Base-by-base conservation (phyloP, 352 stramenopile species). In the Phytophthora sansomeana region DNA sequence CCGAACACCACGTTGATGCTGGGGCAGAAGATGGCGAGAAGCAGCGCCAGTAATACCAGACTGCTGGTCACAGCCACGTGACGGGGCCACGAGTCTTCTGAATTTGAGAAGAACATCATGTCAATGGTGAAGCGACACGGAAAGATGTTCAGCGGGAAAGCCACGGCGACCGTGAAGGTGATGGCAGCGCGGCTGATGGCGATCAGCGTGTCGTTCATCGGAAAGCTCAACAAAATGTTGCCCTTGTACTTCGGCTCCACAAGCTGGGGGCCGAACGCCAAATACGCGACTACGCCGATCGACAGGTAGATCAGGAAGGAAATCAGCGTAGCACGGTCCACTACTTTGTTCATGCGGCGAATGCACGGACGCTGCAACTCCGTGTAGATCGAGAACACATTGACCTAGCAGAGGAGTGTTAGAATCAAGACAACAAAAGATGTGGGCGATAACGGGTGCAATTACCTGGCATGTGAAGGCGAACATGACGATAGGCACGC, bases 331-430 rank as follows among this genome's bases (percentile, higher is more conserved):
- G 87, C 87, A 30, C 85, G 83, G 58, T 95, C 87, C 6, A 95
- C 87, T 29, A 95, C 85, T 63, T 95, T 95, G 74, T 93, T 93
- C 87, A 95, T 95, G 42, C 87, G 87, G 19, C 87, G 87, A 57
- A 95, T 93, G 67, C 85, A 93, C 43, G 87, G 87, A 1, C 87
- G 85, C 63, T 95, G 87, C 13, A 95, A 77, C 57, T 95, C 87
- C n/a, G 87, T 95, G 63, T 93, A 95, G 69, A 95, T 95, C 16
- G 87, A 95, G 47, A 95, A 95, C 14, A 95, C 87, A 46, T 95
- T 95, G 9, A 93, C 85, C 79, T 91, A 39, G 8, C 32, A 39
- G 1, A 48, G 21, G 41, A 44, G 11, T 24, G 51, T 69, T 63
- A 63, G 21, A 61, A 29, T 47, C 28, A 29, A 39, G 51, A 28